Percentiles rank a stretch among this genome's conserved stretches.
These are phyloP conservation scores for Poronia punctata DNA, from an alignment of 495 filamentous ascomycete species.

Conservation along the genomic window DNA sequence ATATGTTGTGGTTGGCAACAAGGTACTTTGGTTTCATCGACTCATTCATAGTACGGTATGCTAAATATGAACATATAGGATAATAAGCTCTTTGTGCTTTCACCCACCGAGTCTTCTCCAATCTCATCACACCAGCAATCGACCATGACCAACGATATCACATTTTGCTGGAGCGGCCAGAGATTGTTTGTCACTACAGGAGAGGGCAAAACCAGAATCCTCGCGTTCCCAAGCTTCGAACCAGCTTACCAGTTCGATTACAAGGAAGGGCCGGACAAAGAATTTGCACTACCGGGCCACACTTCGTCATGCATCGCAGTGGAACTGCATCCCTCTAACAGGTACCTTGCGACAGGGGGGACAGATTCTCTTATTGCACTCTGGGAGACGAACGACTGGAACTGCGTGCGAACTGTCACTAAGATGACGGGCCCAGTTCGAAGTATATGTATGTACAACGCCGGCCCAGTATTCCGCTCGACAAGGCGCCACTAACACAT, in stretches of 20 bases:
- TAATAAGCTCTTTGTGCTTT: constrained; percentile 63
- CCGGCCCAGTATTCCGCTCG: background rate
- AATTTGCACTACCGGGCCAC: constrained; percentile 70
- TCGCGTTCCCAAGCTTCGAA: constrained; percentile 60
- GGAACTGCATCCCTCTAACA: constrained; percentile 65
- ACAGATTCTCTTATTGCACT: constrained; percentile 82
- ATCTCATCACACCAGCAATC: constrained; percentile 60
- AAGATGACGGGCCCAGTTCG: constrained; percentile 72
- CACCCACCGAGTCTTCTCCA: constrained; percentile 42
- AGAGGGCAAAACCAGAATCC: constrained; percentile 73
- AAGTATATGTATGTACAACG: constrained; percentile 60
- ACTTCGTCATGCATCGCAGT: constrained; percentile 69
- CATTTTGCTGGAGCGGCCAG: constrained; percentile 69
- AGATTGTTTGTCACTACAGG: constrained; percentile 75
- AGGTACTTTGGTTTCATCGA: constrained; percentile 43
- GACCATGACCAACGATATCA: constrained; percentile 72
- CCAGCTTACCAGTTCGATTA: constrained; percentile 37
- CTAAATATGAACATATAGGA: constrained; percentile 40
- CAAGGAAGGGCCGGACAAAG: constrained; percentile 31
- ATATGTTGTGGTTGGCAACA: constrained; percentile 75
- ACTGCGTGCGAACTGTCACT: constrained; percentile 73
- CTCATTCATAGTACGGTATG: background rate
- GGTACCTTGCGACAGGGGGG: constrained; percentile 81
- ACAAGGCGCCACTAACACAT: constrained; percentile 10
- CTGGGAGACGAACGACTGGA: constrained; percentile 91